Conservation (phyloP, 1,284 basidiomycete genomes). For the Moesziomyces globuligerus region DNA sequence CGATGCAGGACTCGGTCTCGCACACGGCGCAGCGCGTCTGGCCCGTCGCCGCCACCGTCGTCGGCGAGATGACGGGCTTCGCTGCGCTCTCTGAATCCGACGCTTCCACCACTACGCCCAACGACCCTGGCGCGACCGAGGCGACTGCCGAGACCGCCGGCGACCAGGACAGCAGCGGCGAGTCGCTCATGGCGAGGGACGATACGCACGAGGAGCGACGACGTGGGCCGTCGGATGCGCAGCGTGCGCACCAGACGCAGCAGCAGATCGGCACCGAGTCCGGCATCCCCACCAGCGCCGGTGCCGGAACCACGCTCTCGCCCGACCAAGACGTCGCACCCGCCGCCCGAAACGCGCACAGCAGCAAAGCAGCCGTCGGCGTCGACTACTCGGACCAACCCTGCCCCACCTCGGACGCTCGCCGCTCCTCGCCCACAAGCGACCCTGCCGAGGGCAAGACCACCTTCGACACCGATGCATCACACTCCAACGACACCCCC, state of each 20-base stretch:
- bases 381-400: constrained; percentile 35
- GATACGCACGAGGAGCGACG: constrained; percentile 4
- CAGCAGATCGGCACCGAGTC: constrained; percentile 29
- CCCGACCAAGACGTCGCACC: constrained; percentile 27
- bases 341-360: constrained; percentile 10
- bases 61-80: constrained; percentile 23
- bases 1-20: not conserved
- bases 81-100: constrained; percentile 18
- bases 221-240: constrained; percentile 12
- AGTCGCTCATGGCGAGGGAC: constrained; percentile 5
- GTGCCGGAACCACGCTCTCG: constrained; percentile 40
- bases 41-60: not conserved
- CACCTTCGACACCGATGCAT: constrained; percentile 2
- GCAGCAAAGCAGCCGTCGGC: constrained; percentile 22
- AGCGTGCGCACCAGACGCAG: constrained; percentile 18
- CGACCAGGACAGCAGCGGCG: no score
- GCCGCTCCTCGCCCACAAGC: constrained; percentile 7
- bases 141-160: no score
- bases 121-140: not conserved
- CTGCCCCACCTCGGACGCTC: constrained; percentile 28
- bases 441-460: constrained; percentile 15
- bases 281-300: constrained; percentile 48
- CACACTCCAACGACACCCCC: no score
- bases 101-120: no score
- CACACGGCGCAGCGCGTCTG: constrained; percentile 1